Evolutionary conservation across 306 rosid species (phyloP).

Genomic region (Glycine latifolia): DNA sequence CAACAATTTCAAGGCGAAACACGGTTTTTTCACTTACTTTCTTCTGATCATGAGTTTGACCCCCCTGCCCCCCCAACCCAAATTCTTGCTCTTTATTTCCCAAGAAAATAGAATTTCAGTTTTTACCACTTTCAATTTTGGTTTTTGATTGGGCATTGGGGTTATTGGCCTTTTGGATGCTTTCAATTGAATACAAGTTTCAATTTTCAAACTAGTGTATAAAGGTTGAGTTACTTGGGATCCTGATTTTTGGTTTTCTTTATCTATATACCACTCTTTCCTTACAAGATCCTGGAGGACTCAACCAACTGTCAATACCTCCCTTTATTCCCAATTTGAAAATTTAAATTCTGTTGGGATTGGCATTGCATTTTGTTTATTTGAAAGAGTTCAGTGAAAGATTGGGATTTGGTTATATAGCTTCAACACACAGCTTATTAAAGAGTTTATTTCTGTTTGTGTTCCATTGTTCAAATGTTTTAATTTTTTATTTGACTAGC

Average conservation of each 20-base stretch:
- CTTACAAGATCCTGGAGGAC: constrained; percentile 13
- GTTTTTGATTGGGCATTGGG: background rate
- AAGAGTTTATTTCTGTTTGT: constrained; percentile 3
- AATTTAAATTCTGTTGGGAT: background rate
- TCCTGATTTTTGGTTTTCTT: constrained; percentile 7
- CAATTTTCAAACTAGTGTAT: background rate
- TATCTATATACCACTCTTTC: background rate
- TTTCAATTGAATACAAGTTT: constrained; percentile 6
- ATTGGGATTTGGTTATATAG: background rate
- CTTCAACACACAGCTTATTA: constrained; percentile 11
- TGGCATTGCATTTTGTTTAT: constrained; percentile 8
- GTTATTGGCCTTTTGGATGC: constrained; percentile 14
- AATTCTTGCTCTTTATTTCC: background rate
- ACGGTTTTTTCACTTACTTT: background rate
- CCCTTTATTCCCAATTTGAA: background rate
- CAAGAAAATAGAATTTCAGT: background rate
- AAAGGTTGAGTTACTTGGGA: background rate
- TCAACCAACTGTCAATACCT: background rate
- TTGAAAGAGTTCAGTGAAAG: background rate
- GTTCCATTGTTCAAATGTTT: background rate
- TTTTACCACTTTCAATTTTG: background rate
- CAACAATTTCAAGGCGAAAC: background rate
- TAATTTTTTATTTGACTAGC: constrained; percentile 7
- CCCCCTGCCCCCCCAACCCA: background rate
- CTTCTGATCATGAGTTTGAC: background rate